A percentile compares a stretch with the other conserved stretches of the same genome.
Conservation (phyloP, 148 eudicot genomes). For the Cornus suecica region DNA sequence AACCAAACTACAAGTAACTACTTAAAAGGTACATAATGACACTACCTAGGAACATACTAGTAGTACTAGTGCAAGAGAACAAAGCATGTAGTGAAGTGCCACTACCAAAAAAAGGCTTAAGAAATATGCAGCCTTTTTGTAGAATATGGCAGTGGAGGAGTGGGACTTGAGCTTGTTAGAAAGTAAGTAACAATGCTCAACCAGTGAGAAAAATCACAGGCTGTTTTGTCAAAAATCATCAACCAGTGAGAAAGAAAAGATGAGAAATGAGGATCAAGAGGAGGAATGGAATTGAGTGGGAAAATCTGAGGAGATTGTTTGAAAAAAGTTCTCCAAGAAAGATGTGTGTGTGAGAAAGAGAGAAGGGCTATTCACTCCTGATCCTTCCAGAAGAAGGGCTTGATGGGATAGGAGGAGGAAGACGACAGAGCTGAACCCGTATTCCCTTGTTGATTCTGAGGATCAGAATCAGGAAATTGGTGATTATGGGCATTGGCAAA, state of each 20-base stretch:
- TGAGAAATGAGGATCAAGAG: neutral
- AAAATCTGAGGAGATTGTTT: conserved; percentile 12
- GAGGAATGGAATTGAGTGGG: neutral
- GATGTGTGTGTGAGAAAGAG: neutral
- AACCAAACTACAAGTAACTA: neutral
- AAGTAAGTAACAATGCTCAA: conserved; percentile 19
- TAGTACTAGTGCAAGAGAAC: neutral
- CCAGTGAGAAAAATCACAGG: conserved; percentile 20
- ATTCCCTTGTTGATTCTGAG: conserved; percentile 26
- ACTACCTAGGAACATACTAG: neutral
- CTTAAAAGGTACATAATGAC: conserved; percentile 1
- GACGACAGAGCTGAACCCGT: conserved; percentile 35
- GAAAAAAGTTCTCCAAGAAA: conserved; percentile 4
- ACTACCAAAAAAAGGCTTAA: conserved; percentile 30
- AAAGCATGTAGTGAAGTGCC: neutral
- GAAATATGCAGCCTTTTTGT: conserved; percentile 56
- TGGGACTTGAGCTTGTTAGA: neutral
- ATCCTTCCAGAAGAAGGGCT: conserved; percentile 51
- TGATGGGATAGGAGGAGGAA: conserved; percentile 45
- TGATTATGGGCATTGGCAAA: conserved; percentile 25
- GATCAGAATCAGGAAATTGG: conserved; percentile 20
- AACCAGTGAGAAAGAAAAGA: conserved; percentile 21
- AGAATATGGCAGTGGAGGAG: conserved; percentile 4
- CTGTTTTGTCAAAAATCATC: conserved; percentile 26
- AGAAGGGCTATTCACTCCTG: conserved; percentile 19